Percentiles rank a stretch among this genome's conserved stretches.
phyloP scores from a whole-genome alignment of 371 early-diverging fungal genomes.

The Mucor velutinosus region DNA sequence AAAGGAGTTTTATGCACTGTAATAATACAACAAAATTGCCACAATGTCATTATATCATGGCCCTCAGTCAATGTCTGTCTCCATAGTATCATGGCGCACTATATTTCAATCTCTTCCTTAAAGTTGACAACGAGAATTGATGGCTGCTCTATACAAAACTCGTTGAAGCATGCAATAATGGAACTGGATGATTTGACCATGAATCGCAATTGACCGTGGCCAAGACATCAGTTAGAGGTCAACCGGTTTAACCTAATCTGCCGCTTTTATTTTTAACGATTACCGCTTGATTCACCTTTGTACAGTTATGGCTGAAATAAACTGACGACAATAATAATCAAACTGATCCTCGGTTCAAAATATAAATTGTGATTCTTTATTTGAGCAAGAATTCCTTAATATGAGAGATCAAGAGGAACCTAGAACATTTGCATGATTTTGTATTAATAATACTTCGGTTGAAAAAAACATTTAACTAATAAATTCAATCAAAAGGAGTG shows the following conservation, averaged over 20 bases:
- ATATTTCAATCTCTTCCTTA: not conserved
- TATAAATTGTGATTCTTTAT: not conserved
- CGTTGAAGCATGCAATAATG: not conserved
- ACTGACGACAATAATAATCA: constrained; percentile 5
- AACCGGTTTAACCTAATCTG: not conserved
- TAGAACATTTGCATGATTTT: not conserved
- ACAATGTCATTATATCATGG: not conserved
- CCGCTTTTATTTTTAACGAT: not conserved
- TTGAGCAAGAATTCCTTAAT: not conserved
- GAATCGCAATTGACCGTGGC: not conserved
- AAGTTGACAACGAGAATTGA: not conserved
- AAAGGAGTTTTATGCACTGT: not conserved
- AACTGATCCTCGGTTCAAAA: not conserved
- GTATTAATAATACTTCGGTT: not conserved
- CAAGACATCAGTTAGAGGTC: not conserved
- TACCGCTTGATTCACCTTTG: not conserved
- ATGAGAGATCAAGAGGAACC: not conserved
- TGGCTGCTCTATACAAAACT: not conserved
- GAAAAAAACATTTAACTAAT: not conserved
- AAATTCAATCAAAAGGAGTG: not conserved
- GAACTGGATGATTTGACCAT: not conserved
- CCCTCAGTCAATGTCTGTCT: not conserved
- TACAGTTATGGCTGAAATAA: not conserved
- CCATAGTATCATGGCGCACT: not conserved
- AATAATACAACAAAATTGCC: not conserved